Evolutionary conservation across 495 filamentous ascomycete species (phyloP).

Genomic region (Chaetomium cochliodes): DNA sequence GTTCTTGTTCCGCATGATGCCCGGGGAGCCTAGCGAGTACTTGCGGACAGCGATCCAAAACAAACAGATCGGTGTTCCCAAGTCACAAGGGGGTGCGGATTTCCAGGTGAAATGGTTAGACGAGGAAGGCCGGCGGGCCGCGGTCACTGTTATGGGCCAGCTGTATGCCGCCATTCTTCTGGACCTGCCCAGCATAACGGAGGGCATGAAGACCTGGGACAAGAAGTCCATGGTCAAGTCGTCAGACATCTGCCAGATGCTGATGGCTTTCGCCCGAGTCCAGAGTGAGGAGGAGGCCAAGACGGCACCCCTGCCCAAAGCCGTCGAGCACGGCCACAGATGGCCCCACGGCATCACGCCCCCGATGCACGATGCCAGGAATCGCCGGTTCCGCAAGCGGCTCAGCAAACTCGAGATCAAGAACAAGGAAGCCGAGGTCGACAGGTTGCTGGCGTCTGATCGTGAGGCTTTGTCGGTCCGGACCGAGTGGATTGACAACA

Average conservation of each 20-base stretch:
- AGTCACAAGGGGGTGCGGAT: conserved; percentile 61
- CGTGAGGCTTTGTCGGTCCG: conserved; percentile 53
- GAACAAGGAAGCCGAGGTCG: conserved; percentile 78
- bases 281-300: conserved; percentile 71
- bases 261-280: conserved; percentile 73
- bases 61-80: conserved; percentile 64
- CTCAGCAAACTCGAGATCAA: conserved; percentile 83
- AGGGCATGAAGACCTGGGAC: conserved; percentile 97
- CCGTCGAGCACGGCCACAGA: conserved; percentile 64
- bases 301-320: conserved; percentile 60
- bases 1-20: conserved; percentile 83
- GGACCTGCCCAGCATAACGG: conserved; percentile 86
- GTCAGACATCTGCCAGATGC: conserved; percentile 93
- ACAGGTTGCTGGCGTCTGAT: conserved; percentile 71
- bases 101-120: conserved; percentile 78
- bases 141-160: conserved; percentile 65
- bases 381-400: conserved; percentile 80
- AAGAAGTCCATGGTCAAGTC: conserved; percentile 88
- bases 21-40: conserved; percentile 80
- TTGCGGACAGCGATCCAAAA: conserved; percentile 69
- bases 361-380: conserved; percentile 81
- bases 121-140: conserved; percentile 67
- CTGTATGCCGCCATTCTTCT: conserved; percentile 79
- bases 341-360: conserved; percentile 93
- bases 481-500: conserved; percentile 65